Evolutionary conservation across 106 monocot species (phyloP), one percentile per base, ranked within the genome.

Genomic region (Platanthera guangdongensis): DNA sequence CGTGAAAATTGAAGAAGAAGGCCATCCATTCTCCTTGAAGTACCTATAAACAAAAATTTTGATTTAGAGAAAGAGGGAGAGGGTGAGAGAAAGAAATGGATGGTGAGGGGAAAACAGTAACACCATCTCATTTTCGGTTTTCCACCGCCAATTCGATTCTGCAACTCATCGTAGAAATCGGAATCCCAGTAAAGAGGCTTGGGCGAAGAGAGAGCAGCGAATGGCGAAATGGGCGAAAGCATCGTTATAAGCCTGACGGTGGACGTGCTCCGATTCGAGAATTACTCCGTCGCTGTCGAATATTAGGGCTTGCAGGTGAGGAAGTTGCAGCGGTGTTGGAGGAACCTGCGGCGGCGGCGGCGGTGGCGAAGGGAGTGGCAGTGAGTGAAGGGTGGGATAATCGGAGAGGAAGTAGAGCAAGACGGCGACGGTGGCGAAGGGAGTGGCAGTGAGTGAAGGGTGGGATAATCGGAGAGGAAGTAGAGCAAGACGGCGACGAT

Each of bases 71-170:
- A 57, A 82, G 11, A 69, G 9, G 14, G 19, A 65, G 50, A 64
- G 50, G 9, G 51, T 53, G 25, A 53, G 19, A 49, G 51, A 7
- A 15, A 13, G 15, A 70, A 63, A 30, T 6, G 13, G 6, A 14
- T 32, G 4, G 21, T 7, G 6, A 1, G 59, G 59, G 21, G 19
- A 60, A 18, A 6, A 59, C 1, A 6, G 59, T 16, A 60, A 21
- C 2, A 99, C 97, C 97, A 99, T 94, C 94, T 81, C 94, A 99
- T 99, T 82, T 99, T 99, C 59, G 94, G 97, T 48, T 99, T 99
- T 7, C 97, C 97, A 16, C 97, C 97, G 47, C 97, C 97, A 78
- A 97, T 85, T 16, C 57, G 93, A 72, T 97, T 97, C 86, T 97
- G 97, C 46, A 97, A 87, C 39, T 80, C 94, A 59, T 97, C 97